Base-by-base conservation (phyloP, 2,329 filamentous ascomycete genomes). In the Aspergillus fumigatus region DNA sequence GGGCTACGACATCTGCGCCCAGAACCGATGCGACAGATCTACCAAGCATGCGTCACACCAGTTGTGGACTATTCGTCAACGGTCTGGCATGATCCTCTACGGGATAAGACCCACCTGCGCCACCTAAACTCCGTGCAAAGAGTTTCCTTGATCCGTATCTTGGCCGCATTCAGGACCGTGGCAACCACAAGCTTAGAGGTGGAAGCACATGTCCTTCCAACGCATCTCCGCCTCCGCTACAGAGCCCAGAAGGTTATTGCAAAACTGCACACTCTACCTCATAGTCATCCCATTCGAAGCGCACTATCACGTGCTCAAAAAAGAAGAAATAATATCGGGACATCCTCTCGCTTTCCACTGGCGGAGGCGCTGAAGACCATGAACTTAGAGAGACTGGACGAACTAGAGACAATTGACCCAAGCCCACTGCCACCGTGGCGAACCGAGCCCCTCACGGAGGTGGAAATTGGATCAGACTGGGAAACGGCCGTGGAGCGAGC, bases 41-140 rank as follows among this genome's bases (percentile, higher is more conserved):
- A 68, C 49, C 54, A 67, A 53, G 61, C 64, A 9, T 67, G 54
- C 47, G 57, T 69, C 3, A 48, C 54, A 27, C 63, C 62, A 21
- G 55, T 62, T 5, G 14, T 66, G 25, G 63, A 68, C 41, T 67
- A 68, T 48, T 57, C 53, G 41, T 67, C 59, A 2, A 63, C 57
- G 2, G 59, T 67, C 43, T 68, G 53, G 62, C 62, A 66, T 38
- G 61, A 65, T 25, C 63, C 55, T 17, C 48, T 56, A 11, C 59
- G 53, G 23, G 55, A 63, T 38, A 67, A 65, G 47, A 59, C 48
- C n/a, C 59, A 66, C 45, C 55, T 66, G 17, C 4, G 55, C 41
- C 38, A 40, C 1, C 48, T 66, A 5, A 50, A 52, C 29, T 61
- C 60, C 1, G 58, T 65, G 1, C 61, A 65, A 41, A 53, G 63